Evolutionary conservation across 257 asterid genomes (phyloP).

Genomic region (Gentiana straminea): DNA sequence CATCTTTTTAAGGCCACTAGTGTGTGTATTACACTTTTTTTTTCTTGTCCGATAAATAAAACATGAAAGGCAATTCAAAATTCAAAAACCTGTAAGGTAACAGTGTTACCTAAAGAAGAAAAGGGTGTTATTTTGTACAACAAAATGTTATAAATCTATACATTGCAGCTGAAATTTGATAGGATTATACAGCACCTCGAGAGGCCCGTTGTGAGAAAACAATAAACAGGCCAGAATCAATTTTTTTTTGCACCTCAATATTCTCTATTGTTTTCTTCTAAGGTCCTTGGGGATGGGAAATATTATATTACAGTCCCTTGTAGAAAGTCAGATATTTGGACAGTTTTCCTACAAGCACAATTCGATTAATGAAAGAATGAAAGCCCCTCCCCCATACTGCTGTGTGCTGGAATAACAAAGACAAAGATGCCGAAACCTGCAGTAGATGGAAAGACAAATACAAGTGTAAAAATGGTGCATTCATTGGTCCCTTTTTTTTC

Average conservation of each 20-base stretch:
- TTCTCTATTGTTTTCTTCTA: neutral
- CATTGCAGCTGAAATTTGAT: conserved; percentile 7
- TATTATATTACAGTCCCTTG: conserved; percentile 19
- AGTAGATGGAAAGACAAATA: conserved; percentile 4
- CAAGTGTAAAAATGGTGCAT: too few species aligned
- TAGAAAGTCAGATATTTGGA: conserved; percentile 13
- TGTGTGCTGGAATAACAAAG: conserved; percentile 15
- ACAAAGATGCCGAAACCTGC: conserved; percentile 33
- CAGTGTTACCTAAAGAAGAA: too few species aligned
- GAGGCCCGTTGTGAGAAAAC: neutral
- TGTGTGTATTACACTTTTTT: too few species aligned
- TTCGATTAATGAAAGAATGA: conserved; percentile 45
- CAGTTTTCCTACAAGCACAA: conserved; percentile 36
- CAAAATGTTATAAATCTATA: conserved; percentile 8
- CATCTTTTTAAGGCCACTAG: too few species aligned
- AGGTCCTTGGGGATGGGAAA: neutral
- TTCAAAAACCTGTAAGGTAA: too few species aligned
- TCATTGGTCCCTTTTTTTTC: too few species aligned
- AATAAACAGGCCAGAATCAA: conserved; percentile 5
- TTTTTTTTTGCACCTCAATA: neutral
- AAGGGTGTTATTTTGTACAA: too few species aligned
- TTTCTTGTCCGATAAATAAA: too few species aligned
- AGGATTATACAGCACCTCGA: neutral
- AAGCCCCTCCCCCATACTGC: conserved; percentile 17
- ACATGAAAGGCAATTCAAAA: too few species aligned